These are phyloP conservation scores for Aspergillus ostianus DNA, from an alignment of 495 filamentous ascomycete species.

Conservation along the genomic window DNA sequence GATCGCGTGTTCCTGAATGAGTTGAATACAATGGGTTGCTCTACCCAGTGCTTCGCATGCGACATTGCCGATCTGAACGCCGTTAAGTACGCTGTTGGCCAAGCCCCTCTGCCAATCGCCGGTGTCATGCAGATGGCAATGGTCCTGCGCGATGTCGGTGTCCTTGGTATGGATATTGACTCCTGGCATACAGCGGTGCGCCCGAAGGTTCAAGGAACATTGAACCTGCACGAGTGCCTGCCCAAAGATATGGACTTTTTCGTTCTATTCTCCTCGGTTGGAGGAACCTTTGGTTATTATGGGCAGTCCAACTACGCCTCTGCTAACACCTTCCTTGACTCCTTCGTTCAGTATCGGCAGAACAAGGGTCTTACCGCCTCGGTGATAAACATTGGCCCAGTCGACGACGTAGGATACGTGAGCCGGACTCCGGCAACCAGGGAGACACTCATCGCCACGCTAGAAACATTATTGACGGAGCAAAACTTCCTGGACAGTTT, in stretches of 20 bases:
- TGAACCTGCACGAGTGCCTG: slow-evolving; percentile 56
- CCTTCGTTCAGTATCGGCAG: slow-evolving; percentile 32
- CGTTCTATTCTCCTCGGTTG: slow-evolving; percentile 38
- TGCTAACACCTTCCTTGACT: slow-evolving; percentile 36
- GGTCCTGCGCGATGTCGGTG: slow-evolving; percentile 19
- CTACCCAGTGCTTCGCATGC: slow-evolving; percentile 19
- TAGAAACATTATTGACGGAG: no score
- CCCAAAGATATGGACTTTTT: slow-evolving; percentile 45
- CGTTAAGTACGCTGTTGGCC: slow-evolving; percentile 17
- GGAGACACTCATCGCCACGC: no score
- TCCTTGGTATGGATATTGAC: slow-evolving; percentile 40
- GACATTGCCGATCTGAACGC: slow-evolving; percentile 16
- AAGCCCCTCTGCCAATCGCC: slow-evolving; percentile 18
- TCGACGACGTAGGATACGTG: slow-evolving; percentile 34
- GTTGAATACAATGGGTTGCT: slow-evolving; percentile 30
- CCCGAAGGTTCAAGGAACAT: slow-evolving; percentile 47
- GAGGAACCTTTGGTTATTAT: slow-evolving; percentile 29
- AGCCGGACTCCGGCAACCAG: slow-evolving; percentile 11
- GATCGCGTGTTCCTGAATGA: slow-evolving; percentile 35
- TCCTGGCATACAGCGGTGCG: slow-evolving; percentile 33
- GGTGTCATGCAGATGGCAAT: slow-evolving; percentile 40
- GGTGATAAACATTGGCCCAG: slow-evolving; percentile 30
- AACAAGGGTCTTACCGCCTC: slow-evolving; percentile 26
- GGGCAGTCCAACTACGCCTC: slow-evolving; percentile 38
- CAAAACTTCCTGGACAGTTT: no score